Base-by-base conservation (phyloP, 345 rosid species). In the Eucalyptus shirleyi region DNA sequence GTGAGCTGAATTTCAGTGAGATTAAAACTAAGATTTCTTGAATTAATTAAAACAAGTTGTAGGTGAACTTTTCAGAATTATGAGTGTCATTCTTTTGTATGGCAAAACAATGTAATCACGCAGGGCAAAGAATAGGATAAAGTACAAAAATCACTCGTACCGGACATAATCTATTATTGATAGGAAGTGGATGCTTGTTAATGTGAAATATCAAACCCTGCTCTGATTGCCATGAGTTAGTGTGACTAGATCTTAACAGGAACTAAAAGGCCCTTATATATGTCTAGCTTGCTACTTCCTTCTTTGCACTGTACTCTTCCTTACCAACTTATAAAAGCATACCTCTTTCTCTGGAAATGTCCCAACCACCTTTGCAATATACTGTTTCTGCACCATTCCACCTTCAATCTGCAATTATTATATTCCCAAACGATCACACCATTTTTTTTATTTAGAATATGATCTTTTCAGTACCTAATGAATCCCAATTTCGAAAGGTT, bases 261-360 rank as follows among this genome's bases (percentile, higher is more conserved):
- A 72, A 34, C 12, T 34, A 72, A 37, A 19, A 72, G 45, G 82
- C 82, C 80, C 45, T 19, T 72, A 34, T 37, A 72, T 37, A 72
- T 72, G 45, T 40, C 83, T 37, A 37, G 83, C 26, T 72, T 44
- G 21, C 24, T 72, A 37, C 82, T 19, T 72, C 40, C 82, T 34
- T 19, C 13, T 18, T 72, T 6, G 4, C 24, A 5, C 82, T 72
- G 21, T 37, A 18, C 24, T 9, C 26, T 34, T 34, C 81, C 7
- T 72, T 34, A 32, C 13, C 81, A 72, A 34, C 44, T 34, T 72
- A 72, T 34, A 42, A 34, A 18, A 72, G 44, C 40, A 86, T 92
- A 97, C 99, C 99, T 96, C 97, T 87, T 92, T 93, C 91, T 95
- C 98, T 6, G 96, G 99, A 92, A 96, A 96, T 82, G 89, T 92